These are phyloP conservation scores for Apiospora pterosperma DNA, from an alignment of 2,329 filamentous ascomycete species.

Conservation along the genomic window DNA sequence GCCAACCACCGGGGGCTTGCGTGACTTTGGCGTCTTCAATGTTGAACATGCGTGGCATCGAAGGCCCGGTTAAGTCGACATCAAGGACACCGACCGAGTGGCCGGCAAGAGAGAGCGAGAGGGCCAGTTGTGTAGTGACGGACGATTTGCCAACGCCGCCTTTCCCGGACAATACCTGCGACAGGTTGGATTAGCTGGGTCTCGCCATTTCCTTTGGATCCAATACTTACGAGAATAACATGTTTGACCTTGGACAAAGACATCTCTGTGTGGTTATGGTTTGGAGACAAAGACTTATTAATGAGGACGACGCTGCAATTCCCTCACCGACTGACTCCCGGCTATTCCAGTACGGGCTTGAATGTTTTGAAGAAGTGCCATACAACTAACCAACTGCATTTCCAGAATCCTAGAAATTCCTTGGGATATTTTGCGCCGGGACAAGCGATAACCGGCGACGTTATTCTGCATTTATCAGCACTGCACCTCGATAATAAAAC, in stretches of 20 bases:
- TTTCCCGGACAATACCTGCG: constrained; percentile 83
- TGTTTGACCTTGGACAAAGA: constrained; percentile 70
- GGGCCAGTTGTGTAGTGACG: constrained; percentile 91
- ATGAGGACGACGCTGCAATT: neutral
- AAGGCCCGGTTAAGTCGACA: constrained; percentile 92
- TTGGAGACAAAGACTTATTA: neutral
- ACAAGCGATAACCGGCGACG: constrained; percentile 3
- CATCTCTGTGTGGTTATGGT: too few relatives aligned
- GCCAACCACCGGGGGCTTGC: constrained; percentile 88
- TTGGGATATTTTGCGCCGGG: neutral
- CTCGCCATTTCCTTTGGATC: neutral
- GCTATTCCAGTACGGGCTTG: neutral
- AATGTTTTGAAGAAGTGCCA: neutral
- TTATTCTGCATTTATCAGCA: constrained; percentile 6
- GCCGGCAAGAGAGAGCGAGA: constrained; percentile 81
- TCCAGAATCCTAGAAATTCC: neutral
- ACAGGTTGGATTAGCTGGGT: neutral
- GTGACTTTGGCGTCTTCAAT: constrained; percentile 87
- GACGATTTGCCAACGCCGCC: constrained; percentile 97
- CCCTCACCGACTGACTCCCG: neutral
- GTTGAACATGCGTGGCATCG: constrained; percentile 90
- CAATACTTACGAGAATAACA: constrained; percentile 63
- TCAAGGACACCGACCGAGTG: constrained; percentile 93
- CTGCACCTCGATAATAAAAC: neutral
- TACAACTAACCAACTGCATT: neutral